Base-by-base conservation (phyloP, 2,329 filamentous ascomycete genomes). In the Penicillium verrucosum region DNA sequence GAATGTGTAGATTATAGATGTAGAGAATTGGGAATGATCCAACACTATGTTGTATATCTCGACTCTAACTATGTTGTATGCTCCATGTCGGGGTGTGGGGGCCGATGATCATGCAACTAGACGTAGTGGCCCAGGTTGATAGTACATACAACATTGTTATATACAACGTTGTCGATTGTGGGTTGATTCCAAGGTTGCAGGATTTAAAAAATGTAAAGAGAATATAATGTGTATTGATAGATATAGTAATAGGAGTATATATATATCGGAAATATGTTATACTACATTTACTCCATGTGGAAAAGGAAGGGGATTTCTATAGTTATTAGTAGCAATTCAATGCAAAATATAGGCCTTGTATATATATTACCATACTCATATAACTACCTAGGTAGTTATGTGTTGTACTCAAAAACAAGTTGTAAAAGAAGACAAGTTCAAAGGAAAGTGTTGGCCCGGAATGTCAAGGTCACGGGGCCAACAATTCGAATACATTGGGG, bases 391-490 rank as follows among this genome's bases (percentile, higher is more conserved):
- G n/a, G n/a, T n/a, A 18, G 18, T 18, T 18, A 18, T 18, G 18
- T 18, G 18, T 18, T 18, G 18, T 32, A 32, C 11, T 32, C 30
- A 12, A 12, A 30, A 30, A 30, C 11, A 32, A 32, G 11, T 11
- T 16, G 32, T 34, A 16, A 16, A 34, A 16, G 21, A 36, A 27
- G 32, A 40, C 8, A 21, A 52, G 21, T 37, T 14, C 25, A 27
- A 12, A 36, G 30, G 37, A 14, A 52, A 34, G 21, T 32, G 27
- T 51, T 32, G 29, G 30, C 16, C 9, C 21, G 52, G 45, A 49
- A 43, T 55, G 38, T 40, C 14, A 52, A 61, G 57, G 43, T 63
- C 62, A 63, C 62, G 60, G 56, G 60, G 57, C 51, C 60, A 62
- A 60, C 55, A 51, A 57, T 58, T 58, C 52, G 8, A 48, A 51